Percentiles rank a stretch among this genome's conserved stretches.
Evolutionary conservation across 345 rosid species (phyloP).

Genomic region (Leavenworthia alabamica): DNA sequence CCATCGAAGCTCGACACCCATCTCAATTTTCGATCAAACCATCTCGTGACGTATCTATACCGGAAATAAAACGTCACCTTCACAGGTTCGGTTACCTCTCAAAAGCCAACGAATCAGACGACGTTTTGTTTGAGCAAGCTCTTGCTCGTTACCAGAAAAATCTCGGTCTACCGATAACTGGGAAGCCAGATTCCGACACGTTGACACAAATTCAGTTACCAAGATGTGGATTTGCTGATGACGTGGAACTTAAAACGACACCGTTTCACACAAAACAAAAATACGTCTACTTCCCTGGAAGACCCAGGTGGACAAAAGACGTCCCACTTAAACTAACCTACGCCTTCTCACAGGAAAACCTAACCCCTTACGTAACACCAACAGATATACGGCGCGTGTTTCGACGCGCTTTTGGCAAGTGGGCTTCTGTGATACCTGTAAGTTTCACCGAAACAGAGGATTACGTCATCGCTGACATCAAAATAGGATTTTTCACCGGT

Average conservation of each 20-base stretch:
- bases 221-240: conserved; percentile 55
- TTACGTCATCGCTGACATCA: conserved; percentile 60
- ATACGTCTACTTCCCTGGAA: conserved; percentile 52
- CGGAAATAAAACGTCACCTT: conserved; percentile 46
- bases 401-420: conserved; percentile 46
- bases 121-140: conserved; percentile 37
- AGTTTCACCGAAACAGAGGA: conserved; percentile 49
- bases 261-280: conserved; percentile 21
- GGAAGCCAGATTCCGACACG: conserved; percentile 47
- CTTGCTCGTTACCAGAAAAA: conserved; percentile 39
- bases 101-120: conserved; percentile 20
- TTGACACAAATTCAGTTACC: conserved; percentile 40
- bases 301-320: conserved; percentile 57
- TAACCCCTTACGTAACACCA: conserved; percentile 35
- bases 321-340: conserved; percentile 56
- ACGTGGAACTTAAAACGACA: conserved; percentile 7
- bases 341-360: conserved; percentile 54
- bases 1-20: conserved; percentile 30
- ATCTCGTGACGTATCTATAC: conserved; percentile 24
- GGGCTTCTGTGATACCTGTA: conserved; percentile 75
- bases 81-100: conserved; percentile 48
- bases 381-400: conserved; percentile 40
- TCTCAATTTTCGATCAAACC: conserved; percentile 15
- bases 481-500: conserved; percentile 65
- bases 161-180: conserved; percentile 46